phyloP scores from a whole-genome alignment of 345 rosid genomes.

The Viola odorata region DNA sequence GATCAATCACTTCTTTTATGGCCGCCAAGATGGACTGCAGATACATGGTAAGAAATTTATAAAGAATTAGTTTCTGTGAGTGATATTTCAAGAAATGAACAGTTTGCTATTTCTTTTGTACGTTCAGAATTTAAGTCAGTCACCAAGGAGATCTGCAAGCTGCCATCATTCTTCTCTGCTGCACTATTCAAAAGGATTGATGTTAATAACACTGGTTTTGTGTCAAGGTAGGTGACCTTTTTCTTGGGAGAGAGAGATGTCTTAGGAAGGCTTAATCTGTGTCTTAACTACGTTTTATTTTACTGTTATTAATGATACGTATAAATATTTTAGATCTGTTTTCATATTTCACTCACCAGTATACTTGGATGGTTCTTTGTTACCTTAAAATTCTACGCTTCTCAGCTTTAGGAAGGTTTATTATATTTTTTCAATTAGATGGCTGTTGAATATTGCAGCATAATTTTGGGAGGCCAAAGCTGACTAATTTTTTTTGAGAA shows the following conservation, averaged over 20 bases:
- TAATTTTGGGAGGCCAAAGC: neutral
- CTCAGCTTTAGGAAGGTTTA: neutral
- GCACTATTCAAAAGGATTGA: constrained; percentile 75
- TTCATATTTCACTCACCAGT: neutral
- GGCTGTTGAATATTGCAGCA: neutral
- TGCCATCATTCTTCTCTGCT: constrained; percentile 78
- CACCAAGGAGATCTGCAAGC: constrained; percentile 86
- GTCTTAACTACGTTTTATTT: neutral
- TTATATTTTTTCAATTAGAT: neutral
- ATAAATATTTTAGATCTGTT: neutral
- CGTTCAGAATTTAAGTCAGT: constrained; percentile 70
- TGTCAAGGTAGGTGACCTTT: constrained; percentile 55
- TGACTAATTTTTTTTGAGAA: neutral
- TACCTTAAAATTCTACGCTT: neutral
- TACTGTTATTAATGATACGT: neutral
- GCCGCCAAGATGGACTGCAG: constrained; percentile 65
- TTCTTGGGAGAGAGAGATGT: neutral
- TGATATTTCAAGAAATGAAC: constrained; percentile 7
- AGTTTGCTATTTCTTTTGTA: constrained; percentile 17
- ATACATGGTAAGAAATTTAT: constrained; percentile 47
- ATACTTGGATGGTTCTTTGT: neutral
- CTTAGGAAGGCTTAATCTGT: neutral
- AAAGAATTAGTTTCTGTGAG: neutral
- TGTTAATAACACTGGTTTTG: constrained; percentile 46
- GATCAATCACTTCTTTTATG: constrained; percentile 65